phyloP scores from a whole-genome alignment of 805 yeast species.

The Maudiozyma serrabonitensis region DNA sequence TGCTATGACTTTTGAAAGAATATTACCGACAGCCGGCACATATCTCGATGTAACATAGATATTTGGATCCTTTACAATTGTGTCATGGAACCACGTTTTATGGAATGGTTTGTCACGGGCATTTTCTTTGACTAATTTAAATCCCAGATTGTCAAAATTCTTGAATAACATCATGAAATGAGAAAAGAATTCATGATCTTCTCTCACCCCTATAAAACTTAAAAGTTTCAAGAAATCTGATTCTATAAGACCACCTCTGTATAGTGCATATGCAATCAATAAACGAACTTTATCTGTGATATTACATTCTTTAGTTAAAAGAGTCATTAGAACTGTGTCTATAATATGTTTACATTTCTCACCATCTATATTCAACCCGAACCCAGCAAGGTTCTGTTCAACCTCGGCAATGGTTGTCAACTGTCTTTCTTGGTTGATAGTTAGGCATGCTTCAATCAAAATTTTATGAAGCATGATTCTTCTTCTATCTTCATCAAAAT shows the following conservation, averaged over 20 bases:
- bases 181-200: constrained; percentile 32
- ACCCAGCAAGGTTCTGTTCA: constrained; percentile 74
- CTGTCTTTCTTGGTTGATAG: constrained; percentile 44
- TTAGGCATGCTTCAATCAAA: constrained; percentile 56
- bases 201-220: constrained; percentile 39
- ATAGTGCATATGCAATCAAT: constrained; percentile 63
- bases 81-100: constrained; percentile 48
- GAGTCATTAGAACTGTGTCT: constrained; percentile 47
- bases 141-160: constrained; percentile 52
- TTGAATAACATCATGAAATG: constrained; percentile 44
- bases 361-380: constrained; percentile 63
- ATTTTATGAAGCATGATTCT: constrained; percentile 50
- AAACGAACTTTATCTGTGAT: constrained; percentile 65
- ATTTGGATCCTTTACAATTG: constrained; percentile 28
- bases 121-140: constrained; percentile 39
- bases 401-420: constrained; percentile 70
- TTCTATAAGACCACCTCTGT: constrained; percentile 72
- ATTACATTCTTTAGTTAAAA: constrained; percentile 41
- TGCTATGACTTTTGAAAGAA: constrained; percentile 41
- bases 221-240: constrained; percentile 64
- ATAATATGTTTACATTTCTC: constrained; percentile 49
- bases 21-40: constrained; percentile 57
- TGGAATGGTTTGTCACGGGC: constrained; percentile 36
- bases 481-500: constrained; percentile 58
- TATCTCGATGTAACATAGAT: constrained; percentile 59